A percentile compares a stretch with the other conserved stretches of the same genome.
Conservation (phyloP, 2,329 filamentous ascomycete species). For the Magnaporthales sp. region DNA sequence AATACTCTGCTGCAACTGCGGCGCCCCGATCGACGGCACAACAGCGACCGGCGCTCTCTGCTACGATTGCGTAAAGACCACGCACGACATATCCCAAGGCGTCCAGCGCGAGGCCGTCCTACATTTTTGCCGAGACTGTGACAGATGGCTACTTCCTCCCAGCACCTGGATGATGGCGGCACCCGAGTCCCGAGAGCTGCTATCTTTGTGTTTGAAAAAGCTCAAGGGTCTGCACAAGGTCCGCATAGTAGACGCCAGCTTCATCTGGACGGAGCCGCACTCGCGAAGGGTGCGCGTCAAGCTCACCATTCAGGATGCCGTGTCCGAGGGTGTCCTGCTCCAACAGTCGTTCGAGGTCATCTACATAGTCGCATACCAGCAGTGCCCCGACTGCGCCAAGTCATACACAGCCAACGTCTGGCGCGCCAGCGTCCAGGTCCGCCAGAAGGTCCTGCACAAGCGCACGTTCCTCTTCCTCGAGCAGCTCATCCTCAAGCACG, state of each 20-base stretch:
- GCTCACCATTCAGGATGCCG: conserved; percentile 76
- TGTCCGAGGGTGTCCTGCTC: conserved; percentile 56
- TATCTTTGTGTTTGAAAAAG: conserved; percentile 86
- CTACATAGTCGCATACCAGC: conserved; percentile 82
- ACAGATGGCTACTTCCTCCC: conserved; percentile 85
- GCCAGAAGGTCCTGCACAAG: conserved; percentile 96
- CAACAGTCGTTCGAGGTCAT: conserved; percentile 95
- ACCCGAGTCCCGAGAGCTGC: conserved; percentile 83
- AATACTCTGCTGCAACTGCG: conserved; percentile 98
- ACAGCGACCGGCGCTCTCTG: conserved; percentile 79
- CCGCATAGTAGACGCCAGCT: conserved; percentile 88
- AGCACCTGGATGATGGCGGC: conserved; percentile 75
- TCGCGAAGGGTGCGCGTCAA: conserved; percentile 89
- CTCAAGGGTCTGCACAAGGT: conserved; percentile 80
- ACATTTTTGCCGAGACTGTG: conserved; percentile 90
- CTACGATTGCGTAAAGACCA: conserved; percentile 91
- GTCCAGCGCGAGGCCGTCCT: conserved; percentile 86
- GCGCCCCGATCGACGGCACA: conserved; percentile 89
- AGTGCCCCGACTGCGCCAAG: conserved; percentile 92
- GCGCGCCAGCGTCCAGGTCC: conserved; percentile 87
- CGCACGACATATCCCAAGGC: conserved; percentile 83
- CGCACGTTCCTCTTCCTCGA: conserved; percentile 60
- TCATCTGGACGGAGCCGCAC: conserved; percentile 98
- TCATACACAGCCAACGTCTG: conserved; percentile 95
- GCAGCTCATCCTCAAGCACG: conserved; percentile 91